Conservation (phyloP, 108 stramenopile genomes). For the Schizochytrium sp. region DNA sequence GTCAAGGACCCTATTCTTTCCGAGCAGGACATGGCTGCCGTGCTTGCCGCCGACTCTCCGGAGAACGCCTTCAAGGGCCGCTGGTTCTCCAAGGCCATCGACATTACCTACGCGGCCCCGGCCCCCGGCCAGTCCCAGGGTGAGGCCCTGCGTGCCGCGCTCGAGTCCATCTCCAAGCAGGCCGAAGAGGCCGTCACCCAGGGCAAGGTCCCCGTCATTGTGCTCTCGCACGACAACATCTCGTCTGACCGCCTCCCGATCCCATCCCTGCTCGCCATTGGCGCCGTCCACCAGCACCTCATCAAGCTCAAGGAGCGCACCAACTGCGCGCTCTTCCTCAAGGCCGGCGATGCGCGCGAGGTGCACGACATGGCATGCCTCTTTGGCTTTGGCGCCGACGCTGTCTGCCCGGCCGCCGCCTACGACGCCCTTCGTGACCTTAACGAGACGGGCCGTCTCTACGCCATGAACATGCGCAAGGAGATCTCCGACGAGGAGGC, state of each 20-base stretch:
- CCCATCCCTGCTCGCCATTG: slow-evolving; percentile 83
- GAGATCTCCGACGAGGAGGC: slow-evolving; percentile 68
- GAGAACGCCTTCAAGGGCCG: slow-evolving; percentile 52
- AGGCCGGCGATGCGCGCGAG: slow-evolving; percentile 91
- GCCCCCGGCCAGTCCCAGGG: slow-evolving; percentile 55
- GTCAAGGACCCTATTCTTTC: slow-evolving; percentile 81
- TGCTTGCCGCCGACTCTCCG: slow-evolving; percentile 69
- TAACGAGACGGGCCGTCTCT: slow-evolving; percentile 75
- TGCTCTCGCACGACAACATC: slow-evolving; percentile 74
- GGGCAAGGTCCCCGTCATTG: slow-evolving; percentile 70
- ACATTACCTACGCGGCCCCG: slow-evolving; percentile 72
- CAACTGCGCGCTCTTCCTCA: slow-evolving; percentile 81
- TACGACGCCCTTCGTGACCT: slow-evolving; percentile 90
- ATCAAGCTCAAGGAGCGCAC: slow-evolving; percentile 82
- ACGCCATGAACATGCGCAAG: slow-evolving; percentile 47
- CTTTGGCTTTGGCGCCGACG: slow-evolving; percentile 88
- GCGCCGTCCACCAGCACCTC: slow-evolving; percentile 93
- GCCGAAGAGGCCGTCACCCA: slow-evolving; percentile 76
- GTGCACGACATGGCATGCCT: slow-evolving; percentile 83
- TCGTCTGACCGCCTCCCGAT: slow-evolving; percentile 79
- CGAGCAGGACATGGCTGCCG: slow-evolving; percentile 78
- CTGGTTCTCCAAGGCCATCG: slow-evolving; percentile 72
- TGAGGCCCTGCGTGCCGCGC: slow-evolving; percentile 76
- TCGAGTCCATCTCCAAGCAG: slow-evolving; percentile 82
- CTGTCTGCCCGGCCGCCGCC: slow-evolving; percentile 91